Evolutionary conservation across 345 rosid genomes (phyloP).

Genomic region (Gossypium bickii): DNA sequence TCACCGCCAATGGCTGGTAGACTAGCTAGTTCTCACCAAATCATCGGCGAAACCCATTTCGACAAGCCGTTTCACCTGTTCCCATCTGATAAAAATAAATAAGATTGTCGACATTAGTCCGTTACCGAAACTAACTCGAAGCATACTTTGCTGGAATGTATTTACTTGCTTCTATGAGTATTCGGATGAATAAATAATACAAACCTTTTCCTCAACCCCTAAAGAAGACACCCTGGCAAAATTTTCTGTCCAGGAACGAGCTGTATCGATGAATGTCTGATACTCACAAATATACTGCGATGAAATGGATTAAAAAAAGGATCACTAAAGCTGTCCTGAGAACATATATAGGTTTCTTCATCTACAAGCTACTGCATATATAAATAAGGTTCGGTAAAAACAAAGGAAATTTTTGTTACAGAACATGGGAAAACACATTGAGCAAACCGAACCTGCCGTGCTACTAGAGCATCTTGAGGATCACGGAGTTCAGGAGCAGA

Average conservation of each 20-base stretch:
- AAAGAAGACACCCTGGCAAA: slow-evolving; percentile 80
- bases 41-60: slow-evolving; percentile 95
- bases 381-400: neutral
- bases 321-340: neutral
- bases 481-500: slow-evolving; percentile 94
- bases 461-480: slow-evolving; percentile 99
- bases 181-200: neutral
- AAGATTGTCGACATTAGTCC: neutral
- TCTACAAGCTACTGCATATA: neutral
- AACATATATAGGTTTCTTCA: neutral
- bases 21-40: slow-evolving; percentile 56
- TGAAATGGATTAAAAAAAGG: neutral
- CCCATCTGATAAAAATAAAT: slow-evolving; percentile 8
- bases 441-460: slow-evolving; percentile 67
- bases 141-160: neutral
- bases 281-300: slow-evolving; percentile 78
- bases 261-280: slow-evolving; percentile 82
- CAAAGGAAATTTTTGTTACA: neutral
- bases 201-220: slow-evolving; percentile 85
- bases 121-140: neutral
- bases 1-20: slow-evolving; percentile 84
- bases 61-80: slow-evolving; percentile 76
- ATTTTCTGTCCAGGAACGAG: slow-evolving; percentile 95
- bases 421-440: neutral
- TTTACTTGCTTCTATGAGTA: neutral